phyloP scores from a whole-genome alignment of 129 eudicot genomes.

The Cynara cardunculus region DNA sequence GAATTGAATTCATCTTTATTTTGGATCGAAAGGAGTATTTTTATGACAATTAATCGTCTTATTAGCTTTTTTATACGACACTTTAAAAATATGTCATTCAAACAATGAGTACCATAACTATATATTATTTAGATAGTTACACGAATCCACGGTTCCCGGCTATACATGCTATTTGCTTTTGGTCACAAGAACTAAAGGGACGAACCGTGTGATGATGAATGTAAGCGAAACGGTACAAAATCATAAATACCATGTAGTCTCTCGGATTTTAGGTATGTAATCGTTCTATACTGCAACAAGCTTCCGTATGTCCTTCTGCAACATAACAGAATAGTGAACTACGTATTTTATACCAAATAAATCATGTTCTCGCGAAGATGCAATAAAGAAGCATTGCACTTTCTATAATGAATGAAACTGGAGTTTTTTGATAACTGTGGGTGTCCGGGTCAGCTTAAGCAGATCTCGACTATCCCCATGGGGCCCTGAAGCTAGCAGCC shows the following conservation, averaged over 20 bases:
- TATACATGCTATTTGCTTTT: constrained; percentile 10
- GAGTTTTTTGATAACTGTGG: background rate
- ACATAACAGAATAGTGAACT: background rate
- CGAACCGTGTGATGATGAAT: background rate
- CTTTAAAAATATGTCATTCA: background rate
- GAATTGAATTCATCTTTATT: too few relatives aligned
- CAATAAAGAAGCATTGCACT: background rate
- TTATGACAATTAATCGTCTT: too few relatives aligned
- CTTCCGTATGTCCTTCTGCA: constrained; percentile 83
- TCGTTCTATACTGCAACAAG: constrained; percentile 55
- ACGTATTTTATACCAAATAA: background rate
- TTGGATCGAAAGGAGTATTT: too few relatives aligned
- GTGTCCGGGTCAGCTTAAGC: background rate
- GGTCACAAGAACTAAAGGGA: constrained; percentile 2
- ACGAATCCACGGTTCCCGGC: background rate
- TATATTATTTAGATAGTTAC: constrained; percentile 2
- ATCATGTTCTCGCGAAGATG: background rate
- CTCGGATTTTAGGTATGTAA: background rate
- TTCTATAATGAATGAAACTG: background rate
- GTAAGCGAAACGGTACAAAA: background rate
- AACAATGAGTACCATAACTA: background rate
- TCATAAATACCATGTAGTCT: background rate
- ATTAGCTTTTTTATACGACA: background rate
- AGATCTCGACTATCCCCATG: too few relatives aligned
- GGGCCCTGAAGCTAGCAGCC: too few relatives aligned